Conservation (phyloP, 1,284 basidiomycete species). For the Pyrrhoderma lamaoense region DNA sequence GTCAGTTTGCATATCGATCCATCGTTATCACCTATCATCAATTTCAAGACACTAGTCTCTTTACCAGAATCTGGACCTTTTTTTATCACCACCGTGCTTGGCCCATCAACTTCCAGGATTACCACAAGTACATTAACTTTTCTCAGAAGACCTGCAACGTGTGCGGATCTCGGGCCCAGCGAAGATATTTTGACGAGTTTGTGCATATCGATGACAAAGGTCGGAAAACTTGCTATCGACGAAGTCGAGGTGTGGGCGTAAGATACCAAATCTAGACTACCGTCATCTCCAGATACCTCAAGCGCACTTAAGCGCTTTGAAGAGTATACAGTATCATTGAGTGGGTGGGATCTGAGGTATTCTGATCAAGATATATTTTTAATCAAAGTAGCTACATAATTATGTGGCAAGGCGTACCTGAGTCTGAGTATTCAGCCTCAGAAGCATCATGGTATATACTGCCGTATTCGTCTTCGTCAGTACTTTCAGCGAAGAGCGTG, state of each 20-base stretch:
- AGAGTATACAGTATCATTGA: too few relatives aligned
- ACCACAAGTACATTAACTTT: conserved; percentile 56
- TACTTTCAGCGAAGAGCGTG: conserved; percentile 47
- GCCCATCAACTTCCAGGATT: conserved; percentile 66
- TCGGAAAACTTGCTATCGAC: conserved; percentile 59
- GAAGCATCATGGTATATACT: conserved; percentile 6
- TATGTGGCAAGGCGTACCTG: neutral
- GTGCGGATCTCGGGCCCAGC: conserved; percentile 23
- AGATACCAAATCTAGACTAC: conserved; percentile 42
- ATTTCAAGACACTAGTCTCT: conserved; percentile 54
- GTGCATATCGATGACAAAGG: conserved; percentile 59
- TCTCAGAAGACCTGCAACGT: conserved; percentile 17
- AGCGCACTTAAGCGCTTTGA: too few relatives aligned
- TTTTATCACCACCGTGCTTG: conserved; percentile 55
- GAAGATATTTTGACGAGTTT: conserved; percentile 41
- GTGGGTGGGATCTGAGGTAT: too few relatives aligned
- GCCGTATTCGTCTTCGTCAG: conserved; percentile 23
- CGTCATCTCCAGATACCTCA: conserved; percentile 30
- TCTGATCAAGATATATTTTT: neutral
- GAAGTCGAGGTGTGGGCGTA: conserved; percentile 52
- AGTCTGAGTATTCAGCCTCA: neutral
- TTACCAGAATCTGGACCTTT: conserved; percentile 59
- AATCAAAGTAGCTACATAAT: neutral
- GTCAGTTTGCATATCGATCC: conserved; percentile 60
- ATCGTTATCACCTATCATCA: conserved; percentile 62